Evolutionary conservation across 2,329 filamentous ascomycete species (phyloP), one percentile per base, ranked within the genome.

Genomic region (Pseudopyrenochaeta lycopersici): DNA sequence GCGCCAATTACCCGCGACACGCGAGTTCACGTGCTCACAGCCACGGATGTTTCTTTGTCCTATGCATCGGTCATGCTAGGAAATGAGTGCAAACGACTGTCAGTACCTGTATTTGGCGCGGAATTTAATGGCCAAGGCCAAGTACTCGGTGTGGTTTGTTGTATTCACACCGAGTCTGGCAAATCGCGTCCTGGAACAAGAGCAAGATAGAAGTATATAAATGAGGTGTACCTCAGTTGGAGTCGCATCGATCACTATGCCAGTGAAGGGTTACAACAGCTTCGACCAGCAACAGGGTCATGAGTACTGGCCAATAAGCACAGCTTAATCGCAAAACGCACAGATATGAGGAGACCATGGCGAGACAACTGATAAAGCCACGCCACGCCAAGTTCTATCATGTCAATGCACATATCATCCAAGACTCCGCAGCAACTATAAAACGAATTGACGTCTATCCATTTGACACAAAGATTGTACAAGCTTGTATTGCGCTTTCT

Each of bases 11-110:
- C 45, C 38, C 52, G 44, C 42, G 20, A 45, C 17, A 62, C 61
- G 52, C 59, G 62, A 18, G 35, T 38, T 62, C 62, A 62, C 54
- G 62, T 62, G 60, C 36, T 27, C 23, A 27, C n/a, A 20, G 29
- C 32, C 47, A 40, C 44, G 23, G 20, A 43, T 15, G 31, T 41
- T 39, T 54, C 41, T 45, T 41, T 31, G 36, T 41, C 32, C 36
- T 39, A 14, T 20, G 18, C 5, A 21, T 39, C 36, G 18, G n/a
- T 21, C 12, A 21, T 20, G 21, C 18, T 18, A 20, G 12, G 17
- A n/a, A 15, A 9, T 17, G 17, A 17, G n/a, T 7, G 9, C 9
- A 36, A 3, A 17, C 1, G 33, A 4, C n/a, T 27, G 23, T 9
- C 23, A 27, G 23, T 5, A 27, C 23, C 9, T 27, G 23, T 27